Conservation (phyloP, 225 moss, liverwort and hornwort species). For the Anthoceros angustus region DNA sequence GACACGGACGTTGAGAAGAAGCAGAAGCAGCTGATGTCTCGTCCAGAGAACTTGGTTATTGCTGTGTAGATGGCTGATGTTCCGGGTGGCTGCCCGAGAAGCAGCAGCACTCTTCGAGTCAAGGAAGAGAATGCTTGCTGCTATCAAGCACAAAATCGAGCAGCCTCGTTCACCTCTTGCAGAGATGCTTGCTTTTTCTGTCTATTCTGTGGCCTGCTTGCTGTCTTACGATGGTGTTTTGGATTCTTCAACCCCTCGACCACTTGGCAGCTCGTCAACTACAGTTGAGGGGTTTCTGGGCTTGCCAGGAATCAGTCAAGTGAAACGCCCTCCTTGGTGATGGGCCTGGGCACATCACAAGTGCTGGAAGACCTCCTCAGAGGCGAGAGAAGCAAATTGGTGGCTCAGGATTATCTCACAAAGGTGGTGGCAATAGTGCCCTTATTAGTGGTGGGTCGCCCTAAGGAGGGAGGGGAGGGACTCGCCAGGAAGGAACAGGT, state of each 20-base stretch:
- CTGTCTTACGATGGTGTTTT: constrained; percentile 65
- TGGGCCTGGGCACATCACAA: background rate
- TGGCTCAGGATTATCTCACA: background rate
- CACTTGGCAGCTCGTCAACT: background rate
- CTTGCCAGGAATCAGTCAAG: background rate
- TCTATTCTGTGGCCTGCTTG: constrained; percentile 70
- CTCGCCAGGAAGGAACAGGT: background rate
- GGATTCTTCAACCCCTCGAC: constrained; percentile 7
- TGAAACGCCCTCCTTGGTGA: background rate
- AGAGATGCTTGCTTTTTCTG: constrained; percentile 49
- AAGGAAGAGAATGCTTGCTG: constrained; percentile 61
- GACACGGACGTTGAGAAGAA: constrained; percentile 23
- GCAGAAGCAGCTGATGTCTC: constrained; percentile 40
- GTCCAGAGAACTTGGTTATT: constrained; percentile 60
- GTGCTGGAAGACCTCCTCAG: too few species aligned
- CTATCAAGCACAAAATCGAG: constrained; percentile 74
- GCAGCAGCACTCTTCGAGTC: constrained; percentile 77
- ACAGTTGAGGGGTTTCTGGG: background rate
- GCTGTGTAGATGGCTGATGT: constrained; percentile 73
- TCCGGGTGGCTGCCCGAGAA: constrained; percentile 55
- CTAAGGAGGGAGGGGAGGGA: background rate
- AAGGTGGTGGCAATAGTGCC: too few species aligned
- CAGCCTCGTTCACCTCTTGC: constrained; percentile 51
- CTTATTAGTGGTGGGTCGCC: background rate
- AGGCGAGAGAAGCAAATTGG: background rate